phyloP scores from a whole-genome alignment of 2,329 filamentous ascomycete species.

The Curvularia sp. region DNA sequence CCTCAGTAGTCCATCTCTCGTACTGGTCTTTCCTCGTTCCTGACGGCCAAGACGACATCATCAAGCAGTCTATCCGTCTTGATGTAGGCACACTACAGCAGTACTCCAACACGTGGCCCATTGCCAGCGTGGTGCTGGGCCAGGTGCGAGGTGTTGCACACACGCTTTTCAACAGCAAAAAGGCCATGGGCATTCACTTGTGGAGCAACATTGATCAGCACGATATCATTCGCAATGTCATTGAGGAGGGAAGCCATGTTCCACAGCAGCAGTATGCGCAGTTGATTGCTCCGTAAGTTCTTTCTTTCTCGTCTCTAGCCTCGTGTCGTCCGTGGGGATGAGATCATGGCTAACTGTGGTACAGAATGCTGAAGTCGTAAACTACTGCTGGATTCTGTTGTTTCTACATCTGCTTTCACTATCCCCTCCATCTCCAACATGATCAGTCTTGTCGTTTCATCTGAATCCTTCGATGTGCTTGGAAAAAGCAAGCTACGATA shows the following conservation, averaged over 20 bases:
- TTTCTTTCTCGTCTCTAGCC: not conserved
- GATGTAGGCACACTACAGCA: constrained; percentile 77
- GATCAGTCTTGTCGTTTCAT: not conserved
- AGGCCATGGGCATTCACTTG: constrained; percentile 50
- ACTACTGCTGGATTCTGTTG: not conserved
- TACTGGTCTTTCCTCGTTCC: constrained; percentile 69
- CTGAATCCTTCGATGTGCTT: not conserved
- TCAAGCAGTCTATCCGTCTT: constrained; percentile 77
- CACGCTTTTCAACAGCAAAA: constrained; percentile 64
- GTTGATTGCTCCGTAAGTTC: constrained; percentile 46
- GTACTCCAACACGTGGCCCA: constrained; percentile 73
- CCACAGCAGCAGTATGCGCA: constrained; percentile 46
- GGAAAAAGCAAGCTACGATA: not conserved
- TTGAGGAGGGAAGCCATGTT: constrained; percentile 42
- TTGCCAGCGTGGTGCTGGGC: constrained; percentile 71
- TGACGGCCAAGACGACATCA: constrained; percentile 66
- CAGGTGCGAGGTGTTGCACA: constrained; percentile 82
- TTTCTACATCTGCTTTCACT: not conserved
- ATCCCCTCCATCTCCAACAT: not conserved
- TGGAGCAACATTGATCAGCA: constrained; percentile 48
- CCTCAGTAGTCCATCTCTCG: constrained; percentile 59
- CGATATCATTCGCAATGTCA: constrained; percentile 45
- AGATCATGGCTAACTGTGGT: not conserved
- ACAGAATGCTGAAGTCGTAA: constrained; percentile 45
- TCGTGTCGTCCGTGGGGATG: not conserved